Conservation (phyloP, 2,329 filamentous ascomycete species). For the Epichloe coenophiala region DNA sequence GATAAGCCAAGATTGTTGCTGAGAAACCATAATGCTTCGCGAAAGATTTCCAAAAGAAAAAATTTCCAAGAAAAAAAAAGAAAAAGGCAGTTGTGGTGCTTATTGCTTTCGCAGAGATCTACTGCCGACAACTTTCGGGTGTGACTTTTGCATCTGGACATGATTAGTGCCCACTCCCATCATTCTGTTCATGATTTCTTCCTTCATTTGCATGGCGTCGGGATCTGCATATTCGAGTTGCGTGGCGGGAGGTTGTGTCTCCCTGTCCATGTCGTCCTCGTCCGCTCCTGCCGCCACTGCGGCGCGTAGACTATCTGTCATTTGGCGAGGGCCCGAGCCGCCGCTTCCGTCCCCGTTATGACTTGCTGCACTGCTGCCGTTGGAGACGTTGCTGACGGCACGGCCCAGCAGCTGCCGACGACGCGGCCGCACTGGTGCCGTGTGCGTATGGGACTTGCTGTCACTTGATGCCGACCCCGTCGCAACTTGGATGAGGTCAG, state of each 20-base stretch:
- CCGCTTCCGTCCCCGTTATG: conserved; percentile 12
- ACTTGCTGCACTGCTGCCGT: conserved; percentile 32
- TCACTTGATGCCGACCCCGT: conserved; percentile 2
- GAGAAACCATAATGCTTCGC: too few relatives aligned
- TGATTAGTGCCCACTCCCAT: conserved; percentile 11
- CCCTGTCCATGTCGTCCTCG: conserved; percentile 12
- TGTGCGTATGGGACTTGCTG: conserved; percentile 6
- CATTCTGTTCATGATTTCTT: conserved; percentile 32
- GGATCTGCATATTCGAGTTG: conserved; percentile 42
- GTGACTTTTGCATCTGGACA: not conserved
- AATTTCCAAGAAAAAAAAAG: too few relatives aligned
- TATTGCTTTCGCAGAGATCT: conserved; percentile 3
- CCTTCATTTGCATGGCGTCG: conserved; percentile 30
- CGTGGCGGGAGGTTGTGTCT: conserved; percentile 28
- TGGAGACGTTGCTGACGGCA: conserved; percentile 43
- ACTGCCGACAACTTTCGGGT: not conserved
- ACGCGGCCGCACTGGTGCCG: conserved; percentile 13
- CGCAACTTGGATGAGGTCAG: conserved; percentile 24
- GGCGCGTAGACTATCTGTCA: conserved; percentile 4
- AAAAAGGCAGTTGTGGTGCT: not conserved
- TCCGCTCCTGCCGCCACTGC: conserved; percentile 4
- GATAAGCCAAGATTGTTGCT: too few relatives aligned
- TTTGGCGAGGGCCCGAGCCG: conserved; percentile 10
- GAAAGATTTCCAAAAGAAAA: not conserved
- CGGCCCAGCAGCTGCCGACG: conserved; percentile 42